A percentile compares a stretch with the other conserved stretches of the same genome.
Conservation (phyloP, 2,329 filamentous ascomycete genomes). For the Zymoseptoria crescenta region DNA sequence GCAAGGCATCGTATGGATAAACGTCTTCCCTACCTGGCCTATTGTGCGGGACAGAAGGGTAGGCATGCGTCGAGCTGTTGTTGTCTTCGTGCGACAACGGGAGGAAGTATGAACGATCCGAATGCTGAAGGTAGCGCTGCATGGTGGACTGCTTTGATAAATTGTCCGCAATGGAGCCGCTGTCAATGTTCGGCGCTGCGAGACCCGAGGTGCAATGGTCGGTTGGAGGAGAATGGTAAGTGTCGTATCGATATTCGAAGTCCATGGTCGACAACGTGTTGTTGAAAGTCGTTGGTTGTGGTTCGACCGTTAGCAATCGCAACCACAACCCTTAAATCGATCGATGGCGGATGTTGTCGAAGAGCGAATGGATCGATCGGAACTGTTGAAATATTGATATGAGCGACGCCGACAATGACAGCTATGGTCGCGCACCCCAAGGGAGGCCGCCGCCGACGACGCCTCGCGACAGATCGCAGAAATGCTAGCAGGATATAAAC, state of each 20-base stretch:
- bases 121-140: constrained; percentile 2
- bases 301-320: background rate
- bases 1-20: background rate
- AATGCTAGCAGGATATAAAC: background rate
- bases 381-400: background rate
- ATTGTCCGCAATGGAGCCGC: background rate
- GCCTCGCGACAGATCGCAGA: background rate
- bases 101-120: constrained; percentile 1
- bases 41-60: background rate
- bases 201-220: background rate
- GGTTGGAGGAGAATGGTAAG: background rate
- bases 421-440: background rate
- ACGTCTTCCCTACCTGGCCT: background rate
- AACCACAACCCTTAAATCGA: background rate
- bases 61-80: background rate
- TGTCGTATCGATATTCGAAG: background rate
- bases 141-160: background rate
- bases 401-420: background rate
- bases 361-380: background rate
- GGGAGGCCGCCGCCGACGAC: background rate
- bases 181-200: background rate
- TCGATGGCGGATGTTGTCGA: background rate
- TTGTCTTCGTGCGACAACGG: background rate
- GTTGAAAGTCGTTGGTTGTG: background rate
- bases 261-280: background rate